Base-by-base conservation (phyloP, 1,139 yeast genomes). In the Fermentozyma sake region DNA sequence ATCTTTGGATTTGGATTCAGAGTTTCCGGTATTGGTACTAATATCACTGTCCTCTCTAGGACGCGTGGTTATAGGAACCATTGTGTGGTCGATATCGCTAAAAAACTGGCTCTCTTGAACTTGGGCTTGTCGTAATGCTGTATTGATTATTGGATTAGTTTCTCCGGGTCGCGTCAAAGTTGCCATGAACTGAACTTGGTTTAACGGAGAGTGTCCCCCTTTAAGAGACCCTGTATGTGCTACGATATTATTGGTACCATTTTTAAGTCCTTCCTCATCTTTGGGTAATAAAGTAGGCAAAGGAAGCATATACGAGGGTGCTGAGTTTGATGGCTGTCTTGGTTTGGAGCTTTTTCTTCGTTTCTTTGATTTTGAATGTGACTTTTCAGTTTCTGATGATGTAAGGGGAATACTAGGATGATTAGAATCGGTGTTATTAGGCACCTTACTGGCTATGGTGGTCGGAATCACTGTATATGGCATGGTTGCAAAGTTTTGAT, bases 271-370 rank as follows among this genome's bases (percentile, higher is more conserved):
- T 22, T 31, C 35, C 7, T 31, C 33, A 3, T 33, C 39, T 16
- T 27, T 33, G 2, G 36, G 14, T 6, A 33, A 24, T 24, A 45
- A 29, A 10, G 38, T 44, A n/a, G 50, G 49, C 27, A 43, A 35
- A 7, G 51, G 51, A 25, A 41, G 41, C 12, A 41, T 43, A 22
- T 44, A 44, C 3, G 42, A 33, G 19, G 39, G 33, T 14, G 30
- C 18, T 5, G 31, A 20, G 5, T 20, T 24, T 18, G 22, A 24
- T 12, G 22, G 28, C 5, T 23, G 36, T 12, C 36, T 37, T 17
- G 34, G 29, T 20, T 31, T 33, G 5, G 35, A 16, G 15, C 16
- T 28, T 14, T 14, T 18, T 12, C 27, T 27, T n/a, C 31, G 22
- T 26, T 33, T 27, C 20, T 31, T 33, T 12, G 23, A 11, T 20